Conservation (phyloP, 176 grass and related monocot genomes). For the Rhynchospora breviuscula region DNA sequence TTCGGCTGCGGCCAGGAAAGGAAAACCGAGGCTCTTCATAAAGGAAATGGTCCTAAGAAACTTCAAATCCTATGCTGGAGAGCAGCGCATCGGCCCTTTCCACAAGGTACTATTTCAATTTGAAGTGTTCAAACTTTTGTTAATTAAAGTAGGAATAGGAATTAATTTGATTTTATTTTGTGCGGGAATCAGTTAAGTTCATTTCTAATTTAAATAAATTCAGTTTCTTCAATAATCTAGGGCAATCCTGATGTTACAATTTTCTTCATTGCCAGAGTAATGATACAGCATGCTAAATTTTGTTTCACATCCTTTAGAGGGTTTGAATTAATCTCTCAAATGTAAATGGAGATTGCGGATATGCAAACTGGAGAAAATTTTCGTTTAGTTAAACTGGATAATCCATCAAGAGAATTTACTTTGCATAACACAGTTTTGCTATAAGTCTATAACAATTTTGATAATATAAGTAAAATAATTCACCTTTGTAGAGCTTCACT, state of each 20-base stretch:
- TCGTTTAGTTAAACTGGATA: neutral
- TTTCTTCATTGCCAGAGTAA: neutral
- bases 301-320: neutral
- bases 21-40: conserved; percentile 78
- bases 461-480: conserved; percentile 11
- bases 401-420: neutral
- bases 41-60: conserved; percentile 91
- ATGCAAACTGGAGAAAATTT: neutral
- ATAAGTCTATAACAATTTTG: neutral
- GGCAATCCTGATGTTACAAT: neutral
- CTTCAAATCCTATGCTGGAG: conserved; percentile 96
- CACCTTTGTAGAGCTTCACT: conserved; percentile 72
- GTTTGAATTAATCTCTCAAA: neutral
- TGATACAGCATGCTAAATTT: neutral
- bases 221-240: too few relatives aligned
- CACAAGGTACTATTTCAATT: conserved; percentile 52
- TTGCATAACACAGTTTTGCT: neutral
- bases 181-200: neutral
- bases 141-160: neutral
- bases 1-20: conserved; percentile 12
- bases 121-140: neutral
- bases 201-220: neutral
- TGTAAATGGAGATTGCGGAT: neutral
- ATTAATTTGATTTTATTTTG: neutral
- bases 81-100: conserved; percentile 91